Conservation (phyloP, 2,329 filamentous ascomycete species). For the Aspergillaceae sp. region DNA sequence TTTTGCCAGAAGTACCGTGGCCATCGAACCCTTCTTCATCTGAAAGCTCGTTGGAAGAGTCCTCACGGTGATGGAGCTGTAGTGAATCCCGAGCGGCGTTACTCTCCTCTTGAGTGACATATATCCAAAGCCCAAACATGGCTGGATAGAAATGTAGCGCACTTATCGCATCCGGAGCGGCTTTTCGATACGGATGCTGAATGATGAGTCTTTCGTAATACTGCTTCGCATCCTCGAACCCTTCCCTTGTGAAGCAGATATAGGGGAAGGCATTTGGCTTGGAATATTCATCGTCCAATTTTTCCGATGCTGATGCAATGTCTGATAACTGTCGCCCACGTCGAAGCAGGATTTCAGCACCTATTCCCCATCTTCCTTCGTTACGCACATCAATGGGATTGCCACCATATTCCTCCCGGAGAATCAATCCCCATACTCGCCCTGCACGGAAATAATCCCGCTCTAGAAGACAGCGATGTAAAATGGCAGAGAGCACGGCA, state of each 20-base stretch:
- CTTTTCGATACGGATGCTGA: constrained; percentile 62
- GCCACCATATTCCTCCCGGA: constrained; percentile 53
- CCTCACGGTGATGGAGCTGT: constrained; percentile 14
- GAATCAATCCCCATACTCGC: constrained; percentile 64
- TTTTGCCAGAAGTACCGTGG: constrained; percentile 25
- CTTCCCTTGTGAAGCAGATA: constrained; percentile 37
- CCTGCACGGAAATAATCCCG: constrained; percentile 64
- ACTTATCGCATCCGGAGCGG: constrained; percentile 50
- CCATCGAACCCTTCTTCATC: constrained; percentile 23
- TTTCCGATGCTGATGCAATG: constrained; percentile 2
- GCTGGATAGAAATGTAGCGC: constrained; percentile 73
- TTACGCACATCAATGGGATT: constrained; percentile 58
- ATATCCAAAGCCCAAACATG: constrained; percentile 73
- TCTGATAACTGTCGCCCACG: constrained; percentile 24
- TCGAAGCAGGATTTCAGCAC: constrained; percentile 73
- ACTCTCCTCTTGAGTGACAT: constrained; percentile 58
- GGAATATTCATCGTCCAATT: neutral
- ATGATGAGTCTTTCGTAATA: constrained; percentile 75
- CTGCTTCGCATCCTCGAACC: constrained; percentile 50
- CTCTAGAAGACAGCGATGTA: constrained; percentile 63
- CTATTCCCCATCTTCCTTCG: constrained; percentile 69
- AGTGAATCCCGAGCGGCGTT: constrained; percentile 36
- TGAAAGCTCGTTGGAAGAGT: constrained; percentile 17
- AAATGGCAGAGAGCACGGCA: constrained; percentile 56
- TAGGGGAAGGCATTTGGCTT: constrained; percentile 4